Evolutionary conservation across 176 grass and related monocot species (phyloP), one percentile per base, ranked within the genome.

Genomic region (Cocos nucifera): DNA sequence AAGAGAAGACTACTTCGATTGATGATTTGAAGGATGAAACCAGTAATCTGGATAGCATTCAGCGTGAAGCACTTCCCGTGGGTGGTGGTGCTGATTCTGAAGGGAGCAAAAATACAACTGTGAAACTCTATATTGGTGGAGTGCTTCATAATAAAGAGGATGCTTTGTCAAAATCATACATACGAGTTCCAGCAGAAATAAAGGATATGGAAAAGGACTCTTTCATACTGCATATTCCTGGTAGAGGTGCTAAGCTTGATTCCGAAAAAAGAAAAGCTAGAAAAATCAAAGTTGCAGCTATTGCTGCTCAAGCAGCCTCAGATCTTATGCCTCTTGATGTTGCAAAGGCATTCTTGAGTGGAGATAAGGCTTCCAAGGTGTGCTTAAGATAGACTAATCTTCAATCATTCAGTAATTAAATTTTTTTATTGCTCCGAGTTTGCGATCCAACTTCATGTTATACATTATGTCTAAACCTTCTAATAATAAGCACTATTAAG

Each of bases 321-420:
- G 92, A 85, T 71, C 87, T 97, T 70, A 97, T 85, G 92, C 80
- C 83, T 2, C 77, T 83, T 73, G 92, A 97, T 79, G 77, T 91
- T 2, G 87, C 78, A 10, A 90, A 85, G 35, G 75, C 83, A 49
- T 72, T 97, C 48, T 87, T 85, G 78, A 80, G 87, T 59, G 76
- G 83, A 29, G 81, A 76, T 51, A 91, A 97, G 59, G 74, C 82
- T 70, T 76, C 73, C 7, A 97, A 97, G 80, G 83, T 80, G 74
- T 14, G 35, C 35, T 44, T 44, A 44, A 44, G 35, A 44, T 44
- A 44, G 35, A 12, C 35, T 12, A 44, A 44, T 44, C 35, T 44
- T 44, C 35, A 44, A 12, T 44, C 35, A 44, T 44, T 44, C 7
- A 12, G 35, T 44, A 12, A 14, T 14, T 44, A 44, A 44, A 12